Conservation (phyloP, 108 stramenopile species). For the Cyclotella cryptica region DNA sequence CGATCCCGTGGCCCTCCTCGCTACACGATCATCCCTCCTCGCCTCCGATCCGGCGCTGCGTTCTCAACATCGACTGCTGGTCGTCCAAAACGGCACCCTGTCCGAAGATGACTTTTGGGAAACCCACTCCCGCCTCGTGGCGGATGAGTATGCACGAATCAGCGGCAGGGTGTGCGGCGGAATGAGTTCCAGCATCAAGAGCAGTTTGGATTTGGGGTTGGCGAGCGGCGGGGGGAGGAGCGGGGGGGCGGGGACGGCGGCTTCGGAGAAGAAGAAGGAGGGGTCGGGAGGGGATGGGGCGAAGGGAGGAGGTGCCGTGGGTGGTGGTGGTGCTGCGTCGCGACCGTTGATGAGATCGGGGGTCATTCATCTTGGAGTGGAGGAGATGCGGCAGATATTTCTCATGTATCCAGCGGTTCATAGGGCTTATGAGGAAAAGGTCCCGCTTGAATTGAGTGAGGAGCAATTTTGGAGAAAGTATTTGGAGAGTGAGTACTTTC, state of each 20-base stretch:
- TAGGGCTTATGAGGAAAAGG: conserved; percentile 92
- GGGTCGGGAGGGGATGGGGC: conserved; percentile 44
- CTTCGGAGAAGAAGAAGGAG: conserved; percentile 49
- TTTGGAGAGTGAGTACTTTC: conserved; percentile 88
- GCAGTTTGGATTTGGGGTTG: conserved; percentile 65
- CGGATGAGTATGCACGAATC: conserved; percentile 87
- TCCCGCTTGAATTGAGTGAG: conserved; percentile 84
- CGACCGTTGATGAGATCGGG: conserved; percentile 12
- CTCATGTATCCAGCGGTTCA: conserved; percentile 91
- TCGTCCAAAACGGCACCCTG: conserved; percentile 70
- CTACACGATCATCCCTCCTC: conserved; percentile 80
- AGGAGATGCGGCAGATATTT: conserved; percentile 93
- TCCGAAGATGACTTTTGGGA: conserved; percentile 89
- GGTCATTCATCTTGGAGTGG: conserved; percentile 59
- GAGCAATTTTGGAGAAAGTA: conserved; percentile 92
- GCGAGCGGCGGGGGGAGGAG: not conserved
- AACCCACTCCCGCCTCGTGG: conserved; percentile 70
- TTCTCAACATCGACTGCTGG: conserved; percentile 80
- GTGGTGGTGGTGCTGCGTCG: conserved; percentile 1
- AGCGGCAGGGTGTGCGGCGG: conserved; percentile 63
- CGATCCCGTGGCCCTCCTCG: conserved; percentile 75
- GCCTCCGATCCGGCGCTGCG: conserved; percentile 86
- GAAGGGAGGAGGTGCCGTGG: not conserved
- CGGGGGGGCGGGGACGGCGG: not conserved
- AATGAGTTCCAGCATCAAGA: conserved; percentile 68